These are phyloP conservation scores for Ambispora gerdemannii DNA, from an alignment of 192 early-diverging fungal species.

Conservation along the genomic window DNA sequence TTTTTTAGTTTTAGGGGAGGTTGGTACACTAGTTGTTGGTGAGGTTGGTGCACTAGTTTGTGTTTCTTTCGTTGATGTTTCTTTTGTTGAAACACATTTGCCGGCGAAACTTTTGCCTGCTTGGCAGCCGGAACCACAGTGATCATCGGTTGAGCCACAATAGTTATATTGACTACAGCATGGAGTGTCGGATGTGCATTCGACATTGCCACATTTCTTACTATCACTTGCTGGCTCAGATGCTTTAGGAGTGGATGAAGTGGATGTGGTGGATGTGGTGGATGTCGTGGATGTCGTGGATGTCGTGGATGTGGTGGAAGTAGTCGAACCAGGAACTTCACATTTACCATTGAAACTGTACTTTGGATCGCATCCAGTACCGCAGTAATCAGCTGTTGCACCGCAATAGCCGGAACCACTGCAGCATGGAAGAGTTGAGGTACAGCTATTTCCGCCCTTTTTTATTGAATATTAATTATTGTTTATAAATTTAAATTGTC, in stretches of 20 bases:
- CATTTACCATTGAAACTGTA: conserved; percentile 24
- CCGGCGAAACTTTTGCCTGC: conserved; percentile 18
- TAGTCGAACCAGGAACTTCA: conserved; percentile 9
- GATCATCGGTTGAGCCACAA: conserved; percentile 28
- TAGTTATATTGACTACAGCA: conserved; percentile 33
- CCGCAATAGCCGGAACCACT: conserved; percentile 32
- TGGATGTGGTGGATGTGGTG: background rate
- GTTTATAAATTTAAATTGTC: background rate
- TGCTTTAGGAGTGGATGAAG: background rate
- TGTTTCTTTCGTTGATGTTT: background rate
- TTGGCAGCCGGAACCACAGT: conserved; percentile 32
- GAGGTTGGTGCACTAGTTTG: background rate
- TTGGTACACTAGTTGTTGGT: background rate
- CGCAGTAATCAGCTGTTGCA: conserved; percentile 18
- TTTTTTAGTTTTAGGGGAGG: too few relatives aligned
- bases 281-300: background rate
- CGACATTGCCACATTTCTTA: conserved; percentile 1
- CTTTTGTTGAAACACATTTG: background rate
- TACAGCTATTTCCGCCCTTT: conserved; percentile 12
- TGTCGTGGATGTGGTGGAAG: background rate
- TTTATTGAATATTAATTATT: background rate
- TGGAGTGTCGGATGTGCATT: background rate
- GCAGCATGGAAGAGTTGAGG: conserved; percentile 19
- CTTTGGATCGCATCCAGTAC: conserved; percentile 23
- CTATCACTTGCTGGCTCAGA: background rate